Evolutionary conservation across 345 rosid species (phyloP).

Genomic region (Citrus reticulata): DNA sequence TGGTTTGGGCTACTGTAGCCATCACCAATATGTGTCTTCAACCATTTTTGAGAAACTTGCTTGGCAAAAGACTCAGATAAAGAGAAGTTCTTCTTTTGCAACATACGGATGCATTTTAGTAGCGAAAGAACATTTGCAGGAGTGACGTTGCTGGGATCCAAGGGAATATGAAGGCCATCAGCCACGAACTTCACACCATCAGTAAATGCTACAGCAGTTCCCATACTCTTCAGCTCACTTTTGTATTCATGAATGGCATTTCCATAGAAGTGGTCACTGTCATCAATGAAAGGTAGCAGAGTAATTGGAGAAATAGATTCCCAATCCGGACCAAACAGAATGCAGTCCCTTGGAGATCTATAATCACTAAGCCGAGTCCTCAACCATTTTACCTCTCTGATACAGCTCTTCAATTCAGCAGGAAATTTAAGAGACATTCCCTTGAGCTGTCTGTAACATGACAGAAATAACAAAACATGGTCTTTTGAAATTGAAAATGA

Average conservation of each 20-base stretch:
- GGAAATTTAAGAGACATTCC: constrained; percentile 15
- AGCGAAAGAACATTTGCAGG: constrained; percentile 35
- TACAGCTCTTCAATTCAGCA: constrained; percentile 29
- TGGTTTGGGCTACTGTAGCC: constrained; percentile 50
- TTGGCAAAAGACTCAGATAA: constrained; percentile 28
- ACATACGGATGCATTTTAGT: constrained; percentile 39
- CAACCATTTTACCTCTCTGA: constrained; percentile 49
- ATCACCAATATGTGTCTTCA: constrained; percentile 49
- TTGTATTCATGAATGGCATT: constrained; percentile 34
- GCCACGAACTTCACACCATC: constrained; percentile 49
- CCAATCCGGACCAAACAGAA: constrained; percentile 58
- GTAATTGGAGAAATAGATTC: constrained; percentile 42
- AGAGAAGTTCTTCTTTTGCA: constrained; percentile 12
- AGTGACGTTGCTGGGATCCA: constrained; percentile 18
- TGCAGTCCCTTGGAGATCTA: constrained; percentile 50
- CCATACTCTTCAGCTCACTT: constrained; percentile 47
- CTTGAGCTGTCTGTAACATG: constrained; percentile 42
- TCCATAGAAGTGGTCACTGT: constrained; percentile 42
- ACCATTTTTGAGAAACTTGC: constrained; percentile 43
- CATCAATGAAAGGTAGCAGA: constrained; percentile 60
- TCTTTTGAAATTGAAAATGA: constrained; percentile 29
- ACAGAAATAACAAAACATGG: constrained; percentile 32
- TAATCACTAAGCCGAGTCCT: constrained; percentile 39
- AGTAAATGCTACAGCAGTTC: constrained; percentile 35
- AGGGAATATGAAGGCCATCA: constrained; percentile 34